Conservation (phyloP, 768 basidiomycete genomes). For the Kwoniella mangroviensis region DNA sequence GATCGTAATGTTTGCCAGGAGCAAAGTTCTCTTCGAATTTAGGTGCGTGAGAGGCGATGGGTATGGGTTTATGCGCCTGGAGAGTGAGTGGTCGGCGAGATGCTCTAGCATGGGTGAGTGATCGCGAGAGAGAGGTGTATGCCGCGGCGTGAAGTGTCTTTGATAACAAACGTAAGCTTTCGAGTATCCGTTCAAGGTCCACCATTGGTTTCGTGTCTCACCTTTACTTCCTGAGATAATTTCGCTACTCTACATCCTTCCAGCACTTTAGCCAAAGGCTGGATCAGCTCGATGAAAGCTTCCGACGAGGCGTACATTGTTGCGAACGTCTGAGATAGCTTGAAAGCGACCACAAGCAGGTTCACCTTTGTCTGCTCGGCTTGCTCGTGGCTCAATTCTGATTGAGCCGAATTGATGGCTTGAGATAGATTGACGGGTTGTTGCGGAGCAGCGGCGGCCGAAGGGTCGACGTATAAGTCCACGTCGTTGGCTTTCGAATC, state of each 20-base stretch:
- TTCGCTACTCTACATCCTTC: constrained; percentile 61
- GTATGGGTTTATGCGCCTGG: constrained; percentile 94
- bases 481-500: constrained; percentile 33
- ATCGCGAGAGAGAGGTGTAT: constrained; percentile 64
- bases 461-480: constrained; percentile 18
- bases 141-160: constrained; percentile 64
- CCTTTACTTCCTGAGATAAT: constrained; percentile 66
- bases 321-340: constrained; percentile 74
- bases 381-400: constrained; percentile 58
- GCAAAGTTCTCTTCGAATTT: constrained; percentile 74
- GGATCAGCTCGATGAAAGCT: constrained; percentile 79
- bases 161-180: constrained; percentile 8
- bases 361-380: constrained; percentile 71
- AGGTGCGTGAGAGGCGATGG: constrained; percentile 89
- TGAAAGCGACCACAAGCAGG: constrained; percentile 68
- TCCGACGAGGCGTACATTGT: constrained; percentile 74
- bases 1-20: constrained; percentile 68
- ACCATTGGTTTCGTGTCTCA: constrained; percentile 52
- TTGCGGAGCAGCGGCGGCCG: constrained; percentile 15
- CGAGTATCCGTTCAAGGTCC: neutral
- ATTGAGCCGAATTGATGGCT: constrained; percentile 13
- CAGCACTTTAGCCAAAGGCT: constrained; percentile 70
- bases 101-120: constrained; percentile 74
- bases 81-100: constrained; percentile 76
- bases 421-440: constrained; percentile 30